Evolutionary conservation across 2,329 filamentous ascomycete species (phyloP).

Genomic region (Colletotrichum acutatum): DNA sequence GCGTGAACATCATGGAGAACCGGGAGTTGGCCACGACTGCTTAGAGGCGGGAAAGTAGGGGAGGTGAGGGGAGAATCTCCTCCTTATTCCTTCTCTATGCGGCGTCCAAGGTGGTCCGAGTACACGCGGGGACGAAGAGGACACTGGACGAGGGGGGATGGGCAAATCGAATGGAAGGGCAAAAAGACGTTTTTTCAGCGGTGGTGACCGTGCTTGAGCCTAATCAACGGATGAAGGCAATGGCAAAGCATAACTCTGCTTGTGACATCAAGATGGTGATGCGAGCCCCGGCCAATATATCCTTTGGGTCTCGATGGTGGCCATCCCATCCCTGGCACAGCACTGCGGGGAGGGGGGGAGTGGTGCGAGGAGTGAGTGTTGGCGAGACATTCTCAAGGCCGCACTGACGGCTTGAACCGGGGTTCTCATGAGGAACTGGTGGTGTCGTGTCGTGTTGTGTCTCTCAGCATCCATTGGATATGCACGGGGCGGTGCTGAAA

Average conservation of each 20-base stretch:
- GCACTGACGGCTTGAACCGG: constrained; percentile 26
- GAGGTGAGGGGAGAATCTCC: background rate
- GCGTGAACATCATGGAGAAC: constrained; percentile 23
- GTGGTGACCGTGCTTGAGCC: constrained; percentile 23
- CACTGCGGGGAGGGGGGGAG: constrained; percentile 6
- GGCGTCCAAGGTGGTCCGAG: background rate
- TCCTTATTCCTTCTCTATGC: constrained; percentile 16
- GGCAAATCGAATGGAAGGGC: constrained; percentile 16
- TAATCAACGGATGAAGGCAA: constrained; percentile 26
- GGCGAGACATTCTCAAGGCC: constrained; percentile 27
- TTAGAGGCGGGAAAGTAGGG: background rate
- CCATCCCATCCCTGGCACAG: constrained; percentile 3
- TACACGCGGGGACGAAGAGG: constrained; percentile 1
- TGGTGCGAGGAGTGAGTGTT: background rate
- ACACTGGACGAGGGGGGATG: constrained; percentile 8
- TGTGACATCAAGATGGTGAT: constrained; percentile 23
- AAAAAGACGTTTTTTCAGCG: constrained; percentile 17
- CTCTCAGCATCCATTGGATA: constrained; percentile 11
- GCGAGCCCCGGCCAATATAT: constrained; percentile 30
- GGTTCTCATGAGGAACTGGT: constrained; percentile 21
- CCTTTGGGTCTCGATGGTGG: constrained; percentile 4
- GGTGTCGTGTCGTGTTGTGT: constrained; percentile 28
- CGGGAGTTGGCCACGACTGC: background rate
- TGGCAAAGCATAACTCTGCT: constrained; percentile 16
- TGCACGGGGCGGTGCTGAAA: constrained; percentile 16